Evolutionary conservation across 1,284 basidiomycete genomes (phyloP).

Genomic region (Cystobasidium slooffiae): DNA sequence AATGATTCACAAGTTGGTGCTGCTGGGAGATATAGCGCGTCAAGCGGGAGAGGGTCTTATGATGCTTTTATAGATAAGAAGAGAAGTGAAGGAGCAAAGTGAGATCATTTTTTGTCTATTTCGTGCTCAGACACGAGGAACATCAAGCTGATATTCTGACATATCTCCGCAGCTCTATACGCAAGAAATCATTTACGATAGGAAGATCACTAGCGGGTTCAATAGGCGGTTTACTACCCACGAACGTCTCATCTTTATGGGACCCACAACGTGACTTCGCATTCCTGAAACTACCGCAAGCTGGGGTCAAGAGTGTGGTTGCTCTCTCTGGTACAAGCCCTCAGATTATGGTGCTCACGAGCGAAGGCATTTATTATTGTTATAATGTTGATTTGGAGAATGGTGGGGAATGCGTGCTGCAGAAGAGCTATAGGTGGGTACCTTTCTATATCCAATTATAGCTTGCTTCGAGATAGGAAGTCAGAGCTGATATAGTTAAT

Average conservation of each 20-base stretch:
- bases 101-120: not conserved
- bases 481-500: not conserved
- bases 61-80: conserved; percentile 57
- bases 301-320: conserved; percentile 72
- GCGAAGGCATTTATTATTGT: conserved; percentile 92
- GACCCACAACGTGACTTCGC: conserved; percentile 96
- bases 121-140: not conserved
- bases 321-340: conserved; percentile 86
- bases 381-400: conserved; percentile 96
- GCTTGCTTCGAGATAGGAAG: not conserved
- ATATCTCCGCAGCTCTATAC: conserved; percentile 57
- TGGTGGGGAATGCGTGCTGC: conserved; percentile 91
- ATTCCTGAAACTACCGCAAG: conserved; percentile 81
- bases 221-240: conserved; percentile 87
- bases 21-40: conserved; percentile 37
- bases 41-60: conserved; percentile 54
- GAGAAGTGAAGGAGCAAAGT: conserved; percentile 49
- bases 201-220: conserved; percentile 79
- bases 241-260: conserved; percentile 93
- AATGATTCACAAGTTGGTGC: conserved; percentile 44
- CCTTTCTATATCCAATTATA: not conserved
- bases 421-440: conserved; percentile 74
- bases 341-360: conserved; percentile 95
- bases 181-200: conserved; percentile 73
- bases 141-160: not conserved